Evolutionary conservation across 2,329 filamentous ascomycete species (phyloP).

Genomic region (Botrytis fragariae): DNA sequence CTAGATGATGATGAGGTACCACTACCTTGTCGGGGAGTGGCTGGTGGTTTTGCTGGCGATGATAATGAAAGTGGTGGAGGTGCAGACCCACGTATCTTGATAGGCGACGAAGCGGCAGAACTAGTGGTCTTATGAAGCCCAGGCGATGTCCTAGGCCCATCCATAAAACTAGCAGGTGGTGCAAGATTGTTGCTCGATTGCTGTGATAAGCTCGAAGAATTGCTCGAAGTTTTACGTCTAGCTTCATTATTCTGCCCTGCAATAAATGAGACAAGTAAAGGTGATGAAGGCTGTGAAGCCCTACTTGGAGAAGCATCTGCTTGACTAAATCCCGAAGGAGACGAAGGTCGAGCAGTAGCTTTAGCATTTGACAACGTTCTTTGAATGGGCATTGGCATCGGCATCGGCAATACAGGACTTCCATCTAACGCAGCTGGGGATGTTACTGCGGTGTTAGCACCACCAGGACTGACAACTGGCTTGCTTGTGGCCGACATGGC

Average conservation of each 20-base stretch:
- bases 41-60: conserved; percentile 56
- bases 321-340: conserved; percentile 77
- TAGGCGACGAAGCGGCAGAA: conserved; percentile 51
- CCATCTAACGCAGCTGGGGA: conserved; percentile 76
- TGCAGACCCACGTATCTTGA: conserved; percentile 51
- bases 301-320: conserved; percentile 84
- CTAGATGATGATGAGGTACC: conserved; percentile 56
- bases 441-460: conserved; percentile 28
- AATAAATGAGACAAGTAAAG: conserved; percentile 94
- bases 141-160: conserved; percentile 63
- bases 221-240: conserved; percentile 87
- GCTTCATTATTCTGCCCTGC: conserved; percentile 75
- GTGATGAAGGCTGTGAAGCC: conserved; percentile 79
- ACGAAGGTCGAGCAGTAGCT: conserved; percentile 73
- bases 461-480: conserved; percentile 34
- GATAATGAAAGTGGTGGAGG: conserved; percentile 53
- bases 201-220: conserved; percentile 79
- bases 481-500: conserved; percentile 70
- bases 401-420: conserved; percentile 77
- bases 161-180: conserved; percentile 63
- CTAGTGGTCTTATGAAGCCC: conserved; percentile 60
- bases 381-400: conserved; percentile 76
- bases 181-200: conserved; percentile 69
- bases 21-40: conserved; percentile 58
- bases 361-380: conserved; percentile 82